Evolutionary conservation across 2,329 filamentous ascomycete species (phyloP).

Genomic region (Aspergillus fischeri): DNA sequence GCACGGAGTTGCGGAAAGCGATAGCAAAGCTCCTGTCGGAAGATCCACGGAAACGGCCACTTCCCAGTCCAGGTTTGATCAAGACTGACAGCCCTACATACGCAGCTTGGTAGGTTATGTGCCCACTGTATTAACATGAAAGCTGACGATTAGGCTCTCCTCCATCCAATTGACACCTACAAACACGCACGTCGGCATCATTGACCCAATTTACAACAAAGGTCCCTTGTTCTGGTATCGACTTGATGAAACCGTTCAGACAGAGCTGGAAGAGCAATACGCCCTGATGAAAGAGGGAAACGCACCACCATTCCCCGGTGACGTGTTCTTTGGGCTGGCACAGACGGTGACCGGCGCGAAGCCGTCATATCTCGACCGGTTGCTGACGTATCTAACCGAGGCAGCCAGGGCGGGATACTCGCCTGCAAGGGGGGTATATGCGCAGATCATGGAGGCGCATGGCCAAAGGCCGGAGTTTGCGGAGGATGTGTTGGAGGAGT

Average conservation of each 20-base stretch:
- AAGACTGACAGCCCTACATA: slow-evolving; percentile 15
- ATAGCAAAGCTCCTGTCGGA: slow-evolving; percentile 16
- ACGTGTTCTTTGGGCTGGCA: slow-evolving; percentile 24
- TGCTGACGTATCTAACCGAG: slow-evolving; percentile 20
- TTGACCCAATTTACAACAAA: slow-evolving; percentile 26
- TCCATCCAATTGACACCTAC: slow-evolving; percentile 11
- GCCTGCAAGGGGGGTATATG: slow-evolving; percentile 24
- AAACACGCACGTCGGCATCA: slow-evolving; percentile 14
- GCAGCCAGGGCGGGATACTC: slow-evolving; percentile 18
- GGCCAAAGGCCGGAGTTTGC: slow-evolving; percentile 13
- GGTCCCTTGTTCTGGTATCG: slow-evolving; percentile 26
- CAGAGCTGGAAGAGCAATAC: slow-evolving; percentile 23
- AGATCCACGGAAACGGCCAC: slow-evolving; percentile 18
- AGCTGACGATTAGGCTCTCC: slow-evolving; percentile 14
- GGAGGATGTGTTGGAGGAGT: slow-evolving; percentile 14
- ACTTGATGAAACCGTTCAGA: slow-evolving; percentile 18
- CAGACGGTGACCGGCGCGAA: slow-evolving; percentile 23
- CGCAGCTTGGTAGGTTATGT: slow-evolving; percentile 19
- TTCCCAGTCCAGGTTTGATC: slow-evolving; percentile 17
- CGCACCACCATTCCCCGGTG: slow-evolving; percentile 13
- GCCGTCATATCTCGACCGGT: slow-evolving; percentile 18
- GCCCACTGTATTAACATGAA: not conserved
- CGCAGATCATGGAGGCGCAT: slow-evolving; percentile 23
- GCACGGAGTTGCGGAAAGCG: slow-evolving; percentile 16
- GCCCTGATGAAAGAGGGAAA: slow-evolving; percentile 9